A percentile compares a stretch with the other conserved stretches of the same genome.
phyloP scores from a whole-genome alignment of 768 basidiomycete genomes.

The Tulasnella sp. region DNA sequence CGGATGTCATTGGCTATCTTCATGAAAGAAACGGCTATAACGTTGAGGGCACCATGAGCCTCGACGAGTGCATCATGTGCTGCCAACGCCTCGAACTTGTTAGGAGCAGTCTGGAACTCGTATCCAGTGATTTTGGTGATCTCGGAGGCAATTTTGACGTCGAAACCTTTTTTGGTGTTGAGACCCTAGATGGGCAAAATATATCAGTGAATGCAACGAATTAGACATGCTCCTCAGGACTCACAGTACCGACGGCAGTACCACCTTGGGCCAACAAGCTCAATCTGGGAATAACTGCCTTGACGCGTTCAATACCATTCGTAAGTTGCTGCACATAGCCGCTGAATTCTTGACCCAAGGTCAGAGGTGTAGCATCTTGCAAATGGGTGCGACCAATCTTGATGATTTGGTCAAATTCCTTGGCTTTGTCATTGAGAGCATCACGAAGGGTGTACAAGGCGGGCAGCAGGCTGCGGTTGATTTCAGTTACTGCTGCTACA shows the following conservation, averaged over 20 bases:
- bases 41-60: conserved; percentile 92
- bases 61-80: conserved; percentile 98
- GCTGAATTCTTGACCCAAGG: conserved; percentile 96
- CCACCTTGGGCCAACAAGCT: conserved; percentile 92
- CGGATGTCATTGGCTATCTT: conserved; percentile 99
- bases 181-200: conserved; percentile 48
- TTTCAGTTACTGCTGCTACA: conserved; percentile 85
- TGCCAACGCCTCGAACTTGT: conserved; percentile 99
- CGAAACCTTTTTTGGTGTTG: conserved; percentile 95
- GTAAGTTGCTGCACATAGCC: conserved; percentile 93
- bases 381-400: conserved; percentile 98
- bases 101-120: conserved; percentile 90
- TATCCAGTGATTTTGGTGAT: conserved; percentile 84
- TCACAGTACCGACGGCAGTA: conserved; percentile 93
- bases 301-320: conserved; percentile 78
- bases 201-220: conserved; percentile 1
- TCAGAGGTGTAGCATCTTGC: conserved; percentile 94
- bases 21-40: conserved; percentile 92
- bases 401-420: conserved; percentile 80
- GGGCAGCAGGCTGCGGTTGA: conserved; percentile 65
- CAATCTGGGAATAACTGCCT: conserved; percentile 69
- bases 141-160: conserved; percentile 83
- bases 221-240: conserved; percentile 22
- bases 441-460: conserved; percentile 73
- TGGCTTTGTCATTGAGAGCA: conserved; percentile 70